Conservation (phyloP, 345 rosid genomes). For the Dipteronia sinensis region DNA sequence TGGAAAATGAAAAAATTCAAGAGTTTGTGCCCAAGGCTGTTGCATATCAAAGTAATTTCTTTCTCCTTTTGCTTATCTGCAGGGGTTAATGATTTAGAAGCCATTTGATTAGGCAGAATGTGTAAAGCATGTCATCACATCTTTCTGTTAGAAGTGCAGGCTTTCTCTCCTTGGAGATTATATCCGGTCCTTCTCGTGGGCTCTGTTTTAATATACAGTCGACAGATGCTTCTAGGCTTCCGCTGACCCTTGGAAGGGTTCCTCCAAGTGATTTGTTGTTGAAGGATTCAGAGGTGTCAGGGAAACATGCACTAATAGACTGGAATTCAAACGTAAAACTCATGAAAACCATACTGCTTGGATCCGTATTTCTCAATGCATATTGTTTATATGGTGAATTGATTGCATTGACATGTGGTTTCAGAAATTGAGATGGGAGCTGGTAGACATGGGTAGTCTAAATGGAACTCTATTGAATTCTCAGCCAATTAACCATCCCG, state of each 20-base stretch:
- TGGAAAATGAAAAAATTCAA: slow-evolving; percentile 36
- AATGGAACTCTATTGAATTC: slow-evolving; percentile 95
- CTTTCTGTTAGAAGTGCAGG: slow-evolving; percentile 89
- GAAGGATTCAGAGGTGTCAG: slow-evolving; percentile 93
- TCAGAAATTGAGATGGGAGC: slow-evolving; percentile 94
- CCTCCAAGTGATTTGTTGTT: slow-evolving; percentile 69
- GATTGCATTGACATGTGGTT: slow-evolving; percentile 27
- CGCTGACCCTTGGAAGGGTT: slow-evolving; percentile 88
- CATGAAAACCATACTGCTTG: slow-evolving; percentile 18
- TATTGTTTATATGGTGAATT: slow-evolving; percentile 20
- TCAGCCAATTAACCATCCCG: slow-evolving; percentile 58
- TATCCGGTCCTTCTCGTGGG: slow-evolving; percentile 86
- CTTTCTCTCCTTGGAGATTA: slow-evolving; percentile 83
- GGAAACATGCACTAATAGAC: slow-evolving; percentile 92
- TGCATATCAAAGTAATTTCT: slow-evolving; percentile 73
- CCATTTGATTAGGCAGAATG: slow-evolving; percentile 30
- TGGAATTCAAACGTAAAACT: slow-evolving; percentile 80
- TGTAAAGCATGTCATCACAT: slow-evolving; percentile 52
- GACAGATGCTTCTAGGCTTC: slow-evolving; percentile 66
- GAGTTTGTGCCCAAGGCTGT: slow-evolving; percentile 37
- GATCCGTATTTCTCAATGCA: slow-evolving; percentile 21
- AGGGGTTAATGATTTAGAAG: slow-evolving; percentile 24
- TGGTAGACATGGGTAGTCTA: slow-evolving; percentile 94
- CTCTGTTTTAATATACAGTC: slow-evolving; percentile 57
- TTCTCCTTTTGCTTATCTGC: slow-evolving; percentile 30